Evolutionary conservation across 2,329 filamentous ascomycete genomes (phyloP).

Genomic region (Penicillium sp.): DNA sequence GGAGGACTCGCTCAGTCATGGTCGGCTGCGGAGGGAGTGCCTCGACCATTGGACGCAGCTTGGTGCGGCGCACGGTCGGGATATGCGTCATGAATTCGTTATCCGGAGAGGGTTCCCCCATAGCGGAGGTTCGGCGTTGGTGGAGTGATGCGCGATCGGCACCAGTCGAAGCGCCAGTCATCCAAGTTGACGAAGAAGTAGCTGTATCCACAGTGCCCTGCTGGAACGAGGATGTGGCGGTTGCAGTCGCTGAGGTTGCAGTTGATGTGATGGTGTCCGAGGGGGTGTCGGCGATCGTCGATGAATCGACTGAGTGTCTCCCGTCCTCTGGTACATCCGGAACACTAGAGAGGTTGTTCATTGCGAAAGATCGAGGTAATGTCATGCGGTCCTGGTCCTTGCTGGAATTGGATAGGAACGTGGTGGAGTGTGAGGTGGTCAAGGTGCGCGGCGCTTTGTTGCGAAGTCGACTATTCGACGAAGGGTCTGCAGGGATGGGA

Average conservation of each 20-base stretch:
- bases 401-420: conserved; percentile 31
- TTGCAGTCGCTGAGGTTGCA: conserved; percentile 17
- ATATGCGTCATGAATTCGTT: conserved; percentile 57
- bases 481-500: conserved; percentile 55
- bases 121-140: conserved; percentile 28
- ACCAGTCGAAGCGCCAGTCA: conserved; percentile 19
- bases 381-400: conserved; percentile 36
- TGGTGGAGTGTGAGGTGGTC: conserved; percentile 37
- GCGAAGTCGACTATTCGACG: conserved; percentile 25
- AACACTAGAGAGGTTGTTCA: conserved; percentile 38
- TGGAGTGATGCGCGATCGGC: conserved; percentile 21
- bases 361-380: conserved; percentile 41
- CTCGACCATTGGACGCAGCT: conserved; percentile 66
- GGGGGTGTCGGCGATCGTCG: conserved; percentile 42
- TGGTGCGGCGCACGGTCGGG: conserved; percentile 64
- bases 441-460: conserved; percentile 36
- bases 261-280: conserved; percentile 41
- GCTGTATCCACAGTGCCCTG: not conserved
- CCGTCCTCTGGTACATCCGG: conserved; percentile 32
- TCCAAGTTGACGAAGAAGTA: conserved; percentile 2
- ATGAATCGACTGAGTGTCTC: conserved; percentile 32
- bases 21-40: conserved; percentile 69
- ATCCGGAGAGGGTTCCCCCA: conserved; percentile 35
- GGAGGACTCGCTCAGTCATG: conserved; percentile 61
- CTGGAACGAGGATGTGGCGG: conserved; percentile 16